Evolutionary conservation across 2,329 filamentous ascomycete genomes (phyloP), one percentile per base, ranked within the genome.

Genomic region (Clarireedia monteithiana): DNA sequence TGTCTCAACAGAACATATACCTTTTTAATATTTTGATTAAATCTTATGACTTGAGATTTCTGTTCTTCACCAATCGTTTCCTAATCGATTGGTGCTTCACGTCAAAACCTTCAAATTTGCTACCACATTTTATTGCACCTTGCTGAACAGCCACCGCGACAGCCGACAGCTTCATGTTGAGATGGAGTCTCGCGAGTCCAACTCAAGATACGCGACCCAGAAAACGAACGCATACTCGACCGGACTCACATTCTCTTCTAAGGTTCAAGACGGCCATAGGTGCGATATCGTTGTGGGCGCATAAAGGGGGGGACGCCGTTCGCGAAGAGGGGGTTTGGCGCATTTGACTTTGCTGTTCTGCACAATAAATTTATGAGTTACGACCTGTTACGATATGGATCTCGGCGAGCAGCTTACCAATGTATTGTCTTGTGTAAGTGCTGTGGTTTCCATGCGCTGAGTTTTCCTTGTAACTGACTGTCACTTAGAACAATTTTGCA

Each of bases 341-440:
- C 53, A 55, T 45, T 38, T 15, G 38, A 50, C 36, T 27, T 20
- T 20, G n/a, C 30, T 15, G 50, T 44, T 23, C 50, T 26, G 20
- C 36, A 40, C 38, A 36, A 39, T 27, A 45, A 38, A 51, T 60
- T 48, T 47, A 63, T 62, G 60, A 64, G 17, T 60, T 53, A 50
- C 34, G 54, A 56, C 44, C 49, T 53, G 48, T 49, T 58, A 63
- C 64, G 61, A 61, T 44, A 70, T 70, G 68, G 68, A 70, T 57
- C 64, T 62, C 56, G 64, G 67, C 26, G 68, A 70, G 46, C 69
- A 67, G 57, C 57, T 58, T 46, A 69, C 68, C 30, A 70, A 70
- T 63, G 64, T 69, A 55, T 59, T 70, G 59, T 67, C 62, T 53
- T 66, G 63, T 62, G 68, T 70, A 48, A 59, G 62, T 61, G 3